Evolutionary conservation across 495 filamentous ascomycete species (phyloP).

Genomic region (Aspergillus heteromorphus): DNA sequence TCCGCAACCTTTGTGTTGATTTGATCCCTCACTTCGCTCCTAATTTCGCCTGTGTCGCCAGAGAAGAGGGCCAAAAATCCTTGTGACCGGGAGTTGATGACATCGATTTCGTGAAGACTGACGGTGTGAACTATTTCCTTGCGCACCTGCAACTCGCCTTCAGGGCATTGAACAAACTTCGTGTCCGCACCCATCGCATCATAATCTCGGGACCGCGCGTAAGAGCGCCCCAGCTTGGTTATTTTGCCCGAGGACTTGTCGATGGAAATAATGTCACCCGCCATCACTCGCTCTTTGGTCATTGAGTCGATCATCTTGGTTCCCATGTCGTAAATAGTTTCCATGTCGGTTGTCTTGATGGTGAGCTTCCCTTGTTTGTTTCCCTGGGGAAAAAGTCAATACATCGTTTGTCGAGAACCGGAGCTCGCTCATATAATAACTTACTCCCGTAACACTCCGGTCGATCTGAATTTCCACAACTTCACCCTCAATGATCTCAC

Average conservation of each 20-base stretch:
- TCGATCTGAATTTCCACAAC: slow-evolving; percentile 99
- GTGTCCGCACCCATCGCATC: slow-evolving; percentile 99
- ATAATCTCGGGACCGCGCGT: slow-evolving; percentile 91
- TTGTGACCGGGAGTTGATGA: slow-evolving; percentile 97
- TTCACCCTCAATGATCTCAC: slow-evolving; percentile 98
- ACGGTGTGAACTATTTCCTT: slow-evolving; percentile 97
- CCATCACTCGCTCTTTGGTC: slow-evolving; percentile 98
- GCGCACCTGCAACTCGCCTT: slow-evolving; percentile 94
- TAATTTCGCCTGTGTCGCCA: slow-evolving; percentile 96
- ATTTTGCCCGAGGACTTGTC: slow-evolving; percentile 98
- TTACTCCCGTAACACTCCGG: slow-evolving; percentile 85
- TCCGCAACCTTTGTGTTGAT: slow-evolving; percentile 98
- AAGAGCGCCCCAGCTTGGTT: slow-evolving; percentile 90
- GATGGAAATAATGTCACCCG: slow-evolving; percentile 95
- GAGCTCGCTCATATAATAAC: slow-evolving; percentile 9
- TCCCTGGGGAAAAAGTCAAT: slow-evolving; percentile 42
- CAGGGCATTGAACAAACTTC: slow-evolving; percentile 97
- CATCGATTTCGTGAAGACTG: slow-evolving; percentile 95
- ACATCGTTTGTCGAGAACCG: neutral
- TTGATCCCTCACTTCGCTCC: slow-evolving; percentile 93
- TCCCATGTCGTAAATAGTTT: slow-evolving; percentile 98
- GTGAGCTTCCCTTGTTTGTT: slow-evolving; percentile 99
- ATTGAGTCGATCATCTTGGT: slow-evolving; percentile 99
- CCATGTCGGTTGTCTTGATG: slow-evolving; percentile 99
- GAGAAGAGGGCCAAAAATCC: slow-evolving; percentile 95